Base-by-base conservation (phyloP, 805 yeast species). In the Suhomyces sp. region DNA sequence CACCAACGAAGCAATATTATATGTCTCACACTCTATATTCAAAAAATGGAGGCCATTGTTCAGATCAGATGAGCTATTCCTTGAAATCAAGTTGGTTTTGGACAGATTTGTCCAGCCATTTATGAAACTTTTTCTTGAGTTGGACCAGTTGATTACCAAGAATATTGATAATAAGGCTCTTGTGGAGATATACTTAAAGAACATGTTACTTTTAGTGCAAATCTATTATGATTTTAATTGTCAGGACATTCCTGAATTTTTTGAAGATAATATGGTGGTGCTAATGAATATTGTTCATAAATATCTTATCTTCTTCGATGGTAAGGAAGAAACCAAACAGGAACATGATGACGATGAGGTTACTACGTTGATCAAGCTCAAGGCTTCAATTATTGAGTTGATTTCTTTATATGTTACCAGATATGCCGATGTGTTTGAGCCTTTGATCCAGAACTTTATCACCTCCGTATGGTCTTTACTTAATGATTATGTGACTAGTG, bases 191-290 rank as follows among this genome's bases (percentile, higher is more conserved):
- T 75, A 86, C 44, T 81, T 90, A 59, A 93, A 87, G 29, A 88
- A 87, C 51, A 68, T 92, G 59, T 72, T 86, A 47, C 70, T 91
- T 20, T 76, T 92, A 49, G 69, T 87, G 33, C 93, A 94, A 65
- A 82, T 96, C 35, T 96, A 89, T 69, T 90, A 84, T 65, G 99
- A 94, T 67, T 82, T 94, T 62, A 94, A 94, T 68, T 93, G 97
- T 70, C 99, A 96, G 72, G 99, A 94, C 70, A 86, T 94, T 49
- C 99, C 99, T 1, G 99, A 92, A 69, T 94, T 93, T 65, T 94
- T 94, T 66, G 99, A 96, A 71, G 98, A 94, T 70, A 81, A 94
- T 66, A 72, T 94, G 68, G 73, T 78, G 40, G 73, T 71, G 15
- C 91, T 96, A 49, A 89, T 96, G 94, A 76, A 77, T 4, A 80